A percentile compares a stretch with the other conserved stretches of the same genome.
Conservation (phyloP, 2,329 filamentous ascomycete species). For the Chrysoporthe puriensis region DNA sequence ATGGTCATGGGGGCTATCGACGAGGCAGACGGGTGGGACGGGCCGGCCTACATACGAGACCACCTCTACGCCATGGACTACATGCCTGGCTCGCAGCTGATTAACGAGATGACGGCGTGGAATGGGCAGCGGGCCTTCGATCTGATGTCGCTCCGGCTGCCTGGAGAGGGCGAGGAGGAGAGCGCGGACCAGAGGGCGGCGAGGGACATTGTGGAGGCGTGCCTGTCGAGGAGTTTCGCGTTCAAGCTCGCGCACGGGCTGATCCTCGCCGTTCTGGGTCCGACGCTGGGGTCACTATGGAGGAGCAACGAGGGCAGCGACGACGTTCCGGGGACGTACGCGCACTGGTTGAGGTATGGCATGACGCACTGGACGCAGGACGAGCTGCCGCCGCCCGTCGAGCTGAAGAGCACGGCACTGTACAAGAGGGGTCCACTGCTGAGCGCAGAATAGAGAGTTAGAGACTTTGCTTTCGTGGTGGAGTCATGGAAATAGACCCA, state of each 20-base stretch:
- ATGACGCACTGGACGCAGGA: conserved; percentile 52
- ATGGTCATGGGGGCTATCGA: conserved; percentile 57
- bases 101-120: conserved; percentile 57
- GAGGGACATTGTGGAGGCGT: conserved; percentile 54
- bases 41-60: conserved; percentile 52
- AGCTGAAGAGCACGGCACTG: conserved; percentile 41
- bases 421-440: conserved; percentile 41
- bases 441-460: background rate
- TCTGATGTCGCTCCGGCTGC: conserved; percentile 50
- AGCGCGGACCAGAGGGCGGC: conserved; percentile 51
- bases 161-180: conserved; percentile 43
- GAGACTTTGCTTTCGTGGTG: too few species aligned
- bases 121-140: conserved; percentile 52
- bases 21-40: conserved; percentile 55
- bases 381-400: conserved; percentile 40
- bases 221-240: conserved; percentile 53
- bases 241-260: conserved; percentile 61
- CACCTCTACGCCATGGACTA: conserved; percentile 55
- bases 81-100: conserved; percentile 54
- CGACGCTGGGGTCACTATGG: conserved; percentile 59
- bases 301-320: conserved; percentile 53
- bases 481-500: too few species aligned
- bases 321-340: conserved; percentile 54
- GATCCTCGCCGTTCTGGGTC: conserved; percentile 52
- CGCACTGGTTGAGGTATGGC: conserved; percentile 56